Evolutionary conservation across 2,329 filamentous ascomycete species (phyloP), one percentile per base, ranked within the genome.

Genomic region (Xylariaceae sp.): DNA sequence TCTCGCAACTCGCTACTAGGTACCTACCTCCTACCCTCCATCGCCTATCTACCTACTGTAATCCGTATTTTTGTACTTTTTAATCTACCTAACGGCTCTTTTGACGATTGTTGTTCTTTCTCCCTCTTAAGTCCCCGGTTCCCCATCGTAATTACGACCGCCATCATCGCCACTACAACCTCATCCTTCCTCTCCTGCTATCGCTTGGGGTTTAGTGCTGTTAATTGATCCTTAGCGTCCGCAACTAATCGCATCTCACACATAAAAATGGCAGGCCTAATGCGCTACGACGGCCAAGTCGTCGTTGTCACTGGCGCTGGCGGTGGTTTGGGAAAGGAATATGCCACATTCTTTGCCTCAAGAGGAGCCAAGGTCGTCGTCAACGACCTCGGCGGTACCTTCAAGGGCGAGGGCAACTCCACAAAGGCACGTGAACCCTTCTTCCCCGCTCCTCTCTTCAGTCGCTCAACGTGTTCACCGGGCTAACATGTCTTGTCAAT

Each of bases 361-460:
- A 86, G 93, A 72, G 94, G 94, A 71, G 94, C 92, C 68, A 95
- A 88, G 76, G 89, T 96, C 69, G 93, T 99, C 52, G 94, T 99
- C 70, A 99, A 99, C 76, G 94, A 99, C 74, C 83, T 97, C 55
- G 94, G 94, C 64, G 90, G 85, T 54, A 94, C 92, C 51, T 92
- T 94, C 82, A 93, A 94, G 77, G 93, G 94, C 68, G 92, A 97
- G 78, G 93, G 92, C 61, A 86, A 82, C 68, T 93, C 89, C 48
- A 86, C 85, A 74, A 95, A 91, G 85, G 92, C 96, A 77, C 67
- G 51, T 11, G 30, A 3, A 17, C 44, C n/a, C 23, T 30, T 30
- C 23, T 30, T 30, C 17, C 44, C 15, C 7, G 8, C 49, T 23
- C 48, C 49, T 17, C 15, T 15, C 44, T 7, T 10, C 45, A 47